These are phyloP conservation scores for Cercospora zeae-maydis DNA, from an alignment of 2,329 filamentous ascomycete species.

Conservation along the genomic window DNA sequence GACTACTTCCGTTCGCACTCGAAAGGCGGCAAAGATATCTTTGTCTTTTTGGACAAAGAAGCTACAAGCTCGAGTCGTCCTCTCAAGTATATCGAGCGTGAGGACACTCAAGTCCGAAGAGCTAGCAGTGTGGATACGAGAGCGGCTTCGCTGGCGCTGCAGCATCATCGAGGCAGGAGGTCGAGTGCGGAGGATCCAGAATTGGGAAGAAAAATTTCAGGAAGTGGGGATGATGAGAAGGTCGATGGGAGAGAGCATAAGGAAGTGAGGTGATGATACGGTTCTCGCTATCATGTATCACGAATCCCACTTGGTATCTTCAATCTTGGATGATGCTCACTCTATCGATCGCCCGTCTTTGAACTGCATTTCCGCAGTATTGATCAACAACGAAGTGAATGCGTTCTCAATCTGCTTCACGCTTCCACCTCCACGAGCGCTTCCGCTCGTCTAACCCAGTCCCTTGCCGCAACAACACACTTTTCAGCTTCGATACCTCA, in stretches of 20 bases:
- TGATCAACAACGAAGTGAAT: neutral
- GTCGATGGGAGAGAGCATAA: neutral
- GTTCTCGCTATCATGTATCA: neutral
- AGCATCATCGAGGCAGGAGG: conserved; percentile 13
- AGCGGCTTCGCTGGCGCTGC: conserved; percentile 25
- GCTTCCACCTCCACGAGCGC: conserved; percentile 23
- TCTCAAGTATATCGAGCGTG: conserved; percentile 47
- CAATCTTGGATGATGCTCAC: neutral
- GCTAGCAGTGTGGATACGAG: conserved; percentile 38
- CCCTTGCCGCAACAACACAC: conserved; percentile 26
- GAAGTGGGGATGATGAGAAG: conserved; percentile 5
- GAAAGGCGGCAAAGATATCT: conserved; percentile 31
- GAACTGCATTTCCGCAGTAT: neutral
- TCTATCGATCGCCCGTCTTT: neutral
- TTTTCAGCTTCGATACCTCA: conserved; percentile 30
- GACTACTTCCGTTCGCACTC: conserved; percentile 28
- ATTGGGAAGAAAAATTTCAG: neutral
- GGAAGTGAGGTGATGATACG: neutral
- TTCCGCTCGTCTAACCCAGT: conserved; percentile 12
- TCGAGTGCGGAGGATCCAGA: conserved; percentile 7
- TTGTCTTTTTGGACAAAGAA: conserved; percentile 50
- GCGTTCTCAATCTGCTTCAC: neutral
- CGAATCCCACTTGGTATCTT: neutral
- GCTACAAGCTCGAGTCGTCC: conserved; percentile 48
- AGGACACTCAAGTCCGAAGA: conserved; percentile 39